phyloP scores from a whole-genome alignment of 73 alveolate genomes.

The Paramecium biaurelia region DNA sequence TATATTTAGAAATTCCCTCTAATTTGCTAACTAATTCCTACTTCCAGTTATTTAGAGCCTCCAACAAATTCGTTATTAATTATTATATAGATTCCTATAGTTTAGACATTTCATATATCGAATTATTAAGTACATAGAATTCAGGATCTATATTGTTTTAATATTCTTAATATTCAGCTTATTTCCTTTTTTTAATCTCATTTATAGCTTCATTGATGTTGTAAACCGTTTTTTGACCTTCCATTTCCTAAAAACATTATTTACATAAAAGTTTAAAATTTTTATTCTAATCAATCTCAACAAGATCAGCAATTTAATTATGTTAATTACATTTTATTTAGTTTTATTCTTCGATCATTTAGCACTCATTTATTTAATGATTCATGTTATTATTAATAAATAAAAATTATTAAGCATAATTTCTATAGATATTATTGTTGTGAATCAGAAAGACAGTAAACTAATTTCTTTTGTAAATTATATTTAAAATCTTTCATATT shows the following conservation, averaged over 20 bases:
- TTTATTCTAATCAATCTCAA: background rate
- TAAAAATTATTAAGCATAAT: background rate
- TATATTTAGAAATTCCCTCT: background rate
- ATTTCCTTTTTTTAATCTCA: background rate
- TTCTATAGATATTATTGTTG: background rate
- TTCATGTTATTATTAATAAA: background rate
- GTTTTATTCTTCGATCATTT: background rate
- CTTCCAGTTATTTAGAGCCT: background rate
- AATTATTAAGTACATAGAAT: background rate
- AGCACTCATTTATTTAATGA: background rate
- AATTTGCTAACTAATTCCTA: background rate
- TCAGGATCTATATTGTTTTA: background rate
- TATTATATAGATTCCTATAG: background rate
- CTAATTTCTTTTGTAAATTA: no score
- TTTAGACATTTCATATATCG: background rate
- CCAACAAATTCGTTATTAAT: background rate
- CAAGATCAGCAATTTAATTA: background rate
- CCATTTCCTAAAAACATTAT: background rate
- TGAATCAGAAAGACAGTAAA: no score
- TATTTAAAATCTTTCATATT: no score
- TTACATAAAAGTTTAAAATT: background rate
- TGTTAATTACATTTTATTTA: background rate
- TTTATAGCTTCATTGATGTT: background rate
- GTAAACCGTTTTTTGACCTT: background rate
- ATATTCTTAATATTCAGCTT: background rate